These are phyloP conservation scores for Cryptosporidium viatorum DNA, from an alignment of 169 alveolate species.

Conservation along the genomic window DNA sequence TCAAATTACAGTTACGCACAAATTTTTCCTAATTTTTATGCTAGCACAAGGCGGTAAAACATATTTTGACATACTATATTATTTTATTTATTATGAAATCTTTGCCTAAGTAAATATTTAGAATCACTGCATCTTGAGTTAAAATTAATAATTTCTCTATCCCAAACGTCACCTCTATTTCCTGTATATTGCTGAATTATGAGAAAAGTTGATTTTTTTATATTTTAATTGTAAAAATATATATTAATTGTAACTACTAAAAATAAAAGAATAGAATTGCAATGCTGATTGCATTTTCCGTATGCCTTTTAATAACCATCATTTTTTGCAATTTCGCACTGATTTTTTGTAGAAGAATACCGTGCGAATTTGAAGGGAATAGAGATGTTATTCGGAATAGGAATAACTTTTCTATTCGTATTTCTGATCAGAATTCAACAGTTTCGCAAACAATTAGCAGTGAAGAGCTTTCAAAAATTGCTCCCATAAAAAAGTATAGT, in stretches of 20 bases:
- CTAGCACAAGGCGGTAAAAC: constrained; percentile 19
- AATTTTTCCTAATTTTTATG: background rate
- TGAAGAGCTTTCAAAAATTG: constrained; percentile 37
- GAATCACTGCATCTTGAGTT: background rate
- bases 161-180: constrained; percentile 36
- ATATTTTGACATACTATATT: background rate
- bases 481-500: constrained; percentile 30
- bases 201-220: background rate
- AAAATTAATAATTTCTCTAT: background rate
- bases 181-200: background rate
- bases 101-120: background rate
- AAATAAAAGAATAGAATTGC: background rate
- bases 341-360: constrained; percentile 53
- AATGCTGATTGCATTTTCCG: constrained; percentile 47
- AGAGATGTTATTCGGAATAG: background rate
- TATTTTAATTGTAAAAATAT: background rate
- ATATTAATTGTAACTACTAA: background rate
- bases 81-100: background rate
- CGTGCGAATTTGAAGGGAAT: constrained; percentile 20
- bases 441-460: constrained; percentile 1
- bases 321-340: constrained; percentile 44
- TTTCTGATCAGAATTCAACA: constrained; percentile 5
- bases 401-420: background rate
- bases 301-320: constrained; percentile 29
- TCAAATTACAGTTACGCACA: constrained; percentile 21